Base-by-base conservation (phyloP, 306 rosid genomes). In the Biancaea sappan region DNA sequence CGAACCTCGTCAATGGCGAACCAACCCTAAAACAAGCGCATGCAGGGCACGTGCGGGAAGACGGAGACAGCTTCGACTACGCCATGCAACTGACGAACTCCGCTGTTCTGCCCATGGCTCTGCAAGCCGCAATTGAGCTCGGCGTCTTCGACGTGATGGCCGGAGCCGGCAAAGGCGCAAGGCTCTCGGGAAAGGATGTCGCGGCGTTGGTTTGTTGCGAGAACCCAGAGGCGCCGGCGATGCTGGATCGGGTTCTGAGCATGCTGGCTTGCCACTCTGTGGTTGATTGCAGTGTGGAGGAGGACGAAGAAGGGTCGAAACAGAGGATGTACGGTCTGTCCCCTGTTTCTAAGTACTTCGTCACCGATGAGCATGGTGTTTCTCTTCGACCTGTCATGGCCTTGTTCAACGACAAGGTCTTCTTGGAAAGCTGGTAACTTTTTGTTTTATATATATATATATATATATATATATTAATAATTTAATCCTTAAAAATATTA, bases 231-330 rank as follows among this genome's bases (percentile, higher is more conserved):
- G 87, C 86, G 4, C 66, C 86, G 2, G 2, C 68, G 8, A 82
- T 90, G 92, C 7, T 90, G 1, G 91, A 90, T 12, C 83, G 92
- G 6, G 65, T 90, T 2, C 84, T 88, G 1, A 47, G 83, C 70
- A 86, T 90, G 0, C 61, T 90, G 29, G 82, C 82, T 0, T 48
- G 75, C 56, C 82, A 90, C 79, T 83, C 84, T 16, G 51, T 90
- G 31, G 63, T 90, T 15, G 38, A 11, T 2, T 86, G 84, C 81
- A 52, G 83, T 37, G 31, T 72, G 15, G 61, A 1, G 3, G 43
- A 11, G 7, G 77, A 75, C n/a, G 5, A 31, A 25, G 8, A 58
- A 0, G 81, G 37, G 0, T 18, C 62, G 26, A 8, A 56, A 28
- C 73, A 43, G 6, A 85, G 77, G 58, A 57, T 79, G 7, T 90